Evolutionary conservation across 164 flowering plant species (phyloP), one percentile per base, ranked within the genome.

Genomic region (Macadamia integrifolia): DNA sequence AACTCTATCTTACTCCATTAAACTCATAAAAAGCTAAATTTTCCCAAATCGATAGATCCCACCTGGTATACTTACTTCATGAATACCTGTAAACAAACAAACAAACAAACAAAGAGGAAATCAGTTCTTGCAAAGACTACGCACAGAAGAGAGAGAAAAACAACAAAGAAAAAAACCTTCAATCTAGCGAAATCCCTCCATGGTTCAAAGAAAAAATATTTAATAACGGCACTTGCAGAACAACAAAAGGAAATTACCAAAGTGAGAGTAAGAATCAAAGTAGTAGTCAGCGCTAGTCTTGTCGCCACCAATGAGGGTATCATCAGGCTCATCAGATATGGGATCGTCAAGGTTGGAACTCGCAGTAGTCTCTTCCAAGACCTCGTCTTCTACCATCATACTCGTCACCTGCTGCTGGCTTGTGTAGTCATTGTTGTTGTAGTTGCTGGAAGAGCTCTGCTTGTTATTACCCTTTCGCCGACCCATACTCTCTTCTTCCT

Each of bases 191-290:
- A 61, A 66, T 61, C 49, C 55, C 44, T 66, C 50, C 66, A 73
- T 35, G 0, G 40, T 35, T 35, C 5, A 35, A 35, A 35, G 40
- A 35, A 35, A 5, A 35, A 35, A 46, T 62, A 9, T 7, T 23
- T 5, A 60, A 52, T 62, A 67, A 44, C 57, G 31, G 40, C 55
- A 60, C 30, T 6, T 8, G 14, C 67, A 23, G 53, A 56, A 64
- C 56, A 29, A 8, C 58, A 61, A 3, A 66, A 64, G 30, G 35
- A 52, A 66, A 10, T 17, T 84, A 93, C 99, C 98, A 64, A 95
- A 95, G 76, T 95, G 99, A 53, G 99, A 95, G 85, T 95, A 95
- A n/a, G 99, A 95, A 68, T 95, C 99, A 76, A 95, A 95, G 87
- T 95, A 95, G 71, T 95, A 95, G 67, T 95, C 99, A 31, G 99